Evolutionary conservation across 1,284 basidiomycete genomes (phyloP), one percentile per base, ranked within the genome.

Genomic region (Rhodotorula sp.): DNA sequence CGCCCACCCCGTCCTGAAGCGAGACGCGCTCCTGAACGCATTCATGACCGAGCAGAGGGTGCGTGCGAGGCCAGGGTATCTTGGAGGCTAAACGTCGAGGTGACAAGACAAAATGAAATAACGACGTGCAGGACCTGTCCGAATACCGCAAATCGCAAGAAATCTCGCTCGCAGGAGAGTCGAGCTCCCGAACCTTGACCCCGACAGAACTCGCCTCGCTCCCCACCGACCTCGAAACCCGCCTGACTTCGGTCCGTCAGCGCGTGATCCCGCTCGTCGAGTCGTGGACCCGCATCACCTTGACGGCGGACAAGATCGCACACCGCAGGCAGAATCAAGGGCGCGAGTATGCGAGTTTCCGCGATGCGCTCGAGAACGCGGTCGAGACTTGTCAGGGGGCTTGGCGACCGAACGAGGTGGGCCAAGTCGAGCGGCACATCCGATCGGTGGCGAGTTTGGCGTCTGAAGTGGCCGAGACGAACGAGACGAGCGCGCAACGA

Each of bases 1-100:
- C 87, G 95, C 95, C 75, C 94, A 97, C 78, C 94, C 94, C 0
- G 85, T 93, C 43, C 86, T 97, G 70, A 90, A 89, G 78, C 89
- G 90, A 28, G 94, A 97, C 74, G 91, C 89, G 16, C 83, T 95
- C 10, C 83, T 97, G 7, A 84, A 87, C 10, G 88, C 87, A 0
- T 97, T 97, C 82, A 65, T 79, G 34, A 64, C 62, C 23, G 80
- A 80, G 57, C 81, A 81, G 57, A 50, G 26, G 19, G 72, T 74
- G 48, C 21, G 70, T 60, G 6, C 38, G 7, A 15, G 2, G 43
- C 62, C n/a, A 18, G 19, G 3, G 4, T 18, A 15, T 38, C 16
- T 38, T 28, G 23, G 6, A 5, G 14, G 10, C 23, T 12, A 23
- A 57, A 1, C 3, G 12, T 15, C 31, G 56, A 4, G 5, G n/a